A percentile compares a stretch with the other conserved stretches of the same genome.
phyloP scores from a whole-genome alignment of 768 basidiomycete genomes.

The Hygrophorus russula region DNA sequence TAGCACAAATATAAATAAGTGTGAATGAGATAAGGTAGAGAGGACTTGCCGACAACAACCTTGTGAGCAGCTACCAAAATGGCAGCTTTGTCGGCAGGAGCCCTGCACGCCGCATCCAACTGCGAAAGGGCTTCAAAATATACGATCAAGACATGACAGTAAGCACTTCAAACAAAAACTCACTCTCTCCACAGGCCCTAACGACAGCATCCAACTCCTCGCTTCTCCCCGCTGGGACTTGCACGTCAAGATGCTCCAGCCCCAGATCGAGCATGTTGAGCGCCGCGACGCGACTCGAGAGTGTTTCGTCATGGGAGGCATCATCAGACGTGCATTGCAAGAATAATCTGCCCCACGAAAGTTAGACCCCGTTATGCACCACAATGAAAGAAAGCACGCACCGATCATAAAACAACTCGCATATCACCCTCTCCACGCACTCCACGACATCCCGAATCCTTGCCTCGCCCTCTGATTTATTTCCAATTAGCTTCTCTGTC shows the following conservation, averaged over 20 bases:
- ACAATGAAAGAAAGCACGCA: slow-evolving; percentile 17
- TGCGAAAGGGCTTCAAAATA: slow-evolving; percentile 20
- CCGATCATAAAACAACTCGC: slow-evolving; percentile 78
- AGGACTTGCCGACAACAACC: slow-evolving; percentile 63
- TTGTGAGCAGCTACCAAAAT: slow-evolving; percentile 80
- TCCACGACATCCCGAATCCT: slow-evolving; percentile 56
- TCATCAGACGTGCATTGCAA: slow-evolving; percentile 59
- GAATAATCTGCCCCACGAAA: slow-evolving; percentile 46
- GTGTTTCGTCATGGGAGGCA: slow-evolving; percentile 77
- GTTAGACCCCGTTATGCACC: neutral
- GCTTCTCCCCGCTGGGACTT: slow-evolving; percentile 38
- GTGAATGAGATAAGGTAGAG: neutral
- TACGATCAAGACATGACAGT: neutral
- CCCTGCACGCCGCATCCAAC: slow-evolving; percentile 26
- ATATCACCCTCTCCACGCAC: slow-evolving; percentile 60
- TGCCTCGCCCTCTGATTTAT: slow-evolving; percentile 28
- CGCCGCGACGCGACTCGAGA: slow-evolving; percentile 83
- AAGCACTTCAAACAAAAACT: slow-evolving; percentile 13
- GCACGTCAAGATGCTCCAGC: slow-evolving; percentile 82
- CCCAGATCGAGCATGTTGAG: slow-evolving; percentile 85
- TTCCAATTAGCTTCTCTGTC: slow-evolving; percentile 22
- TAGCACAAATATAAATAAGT: neutral
- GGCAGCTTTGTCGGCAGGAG: slow-evolving; percentile 71
- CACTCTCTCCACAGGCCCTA: slow-evolving; percentile 68
- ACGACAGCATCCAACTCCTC: slow-evolving; percentile 55